These are phyloP conservation scores for Pseudofabraea citricarpa DNA, from an alignment of 2,329 filamentous ascomycete species.

Conservation along the genomic window DNA sequence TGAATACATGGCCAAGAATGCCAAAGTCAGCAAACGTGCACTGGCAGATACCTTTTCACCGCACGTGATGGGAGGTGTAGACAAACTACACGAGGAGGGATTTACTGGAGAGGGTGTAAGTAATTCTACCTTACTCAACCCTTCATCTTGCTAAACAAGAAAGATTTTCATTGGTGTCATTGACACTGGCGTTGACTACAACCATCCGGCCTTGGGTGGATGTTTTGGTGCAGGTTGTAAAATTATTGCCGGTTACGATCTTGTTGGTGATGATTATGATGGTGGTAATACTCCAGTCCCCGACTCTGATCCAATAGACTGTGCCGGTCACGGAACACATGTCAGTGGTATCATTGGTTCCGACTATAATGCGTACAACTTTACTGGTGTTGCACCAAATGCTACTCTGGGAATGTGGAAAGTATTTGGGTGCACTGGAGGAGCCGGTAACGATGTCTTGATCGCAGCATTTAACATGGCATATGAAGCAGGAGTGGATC, in stretches of 20 bases:
- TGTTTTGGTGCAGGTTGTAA: constrained; percentile 57
- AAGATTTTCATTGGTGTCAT: constrained; percentile 12
- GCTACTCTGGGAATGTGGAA: constrained; percentile 52
- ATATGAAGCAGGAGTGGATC: constrained; percentile 51
- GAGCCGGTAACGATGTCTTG: constrained; percentile 49
- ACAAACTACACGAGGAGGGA: constrained; percentile 37
- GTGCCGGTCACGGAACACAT: constrained; percentile 48
- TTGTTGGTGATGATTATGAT: constrained; percentile 40
- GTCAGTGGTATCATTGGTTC: constrained; percentile 60
- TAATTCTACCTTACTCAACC: constrained; percentile 21
- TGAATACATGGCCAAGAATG: not conserved
- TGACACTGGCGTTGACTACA: constrained; percentile 48
- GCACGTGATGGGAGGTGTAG: constrained; percentile 22
- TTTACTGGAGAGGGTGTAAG: constrained; percentile 39
- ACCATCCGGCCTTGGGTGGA: constrained; percentile 57
- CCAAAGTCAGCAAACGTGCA: not conserved
- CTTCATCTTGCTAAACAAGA: too few species aligned
- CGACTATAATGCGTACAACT: constrained; percentile 46
- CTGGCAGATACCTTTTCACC: not conserved
- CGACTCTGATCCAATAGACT: constrained; percentile 1
- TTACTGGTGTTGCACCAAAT: constrained; percentile 52
- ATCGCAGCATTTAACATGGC: constrained; percentile 56
- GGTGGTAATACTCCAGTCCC: not conserved
- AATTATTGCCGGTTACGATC: constrained; percentile 51
- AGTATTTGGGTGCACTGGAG: constrained; percentile 51